Evolutionary conservation across 768 basidiomycete genomes (phyloP).

Genomic region (Hygrocybe coccinea): DNA sequence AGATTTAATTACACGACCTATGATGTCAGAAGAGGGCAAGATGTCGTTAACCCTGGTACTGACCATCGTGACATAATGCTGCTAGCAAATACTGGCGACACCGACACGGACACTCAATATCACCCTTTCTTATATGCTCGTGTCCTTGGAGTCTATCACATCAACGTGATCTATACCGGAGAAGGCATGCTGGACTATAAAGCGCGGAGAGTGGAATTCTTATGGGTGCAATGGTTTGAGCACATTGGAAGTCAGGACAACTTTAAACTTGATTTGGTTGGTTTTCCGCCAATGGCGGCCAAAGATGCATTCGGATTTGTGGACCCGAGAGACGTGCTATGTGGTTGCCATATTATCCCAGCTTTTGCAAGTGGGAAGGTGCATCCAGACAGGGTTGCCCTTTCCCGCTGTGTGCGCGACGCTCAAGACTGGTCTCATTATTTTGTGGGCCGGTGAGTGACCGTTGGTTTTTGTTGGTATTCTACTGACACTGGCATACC

Average conservation of each 20-base stretch:
- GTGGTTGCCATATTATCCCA: constrained; percentile 16
- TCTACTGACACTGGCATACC: background rate
- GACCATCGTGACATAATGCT: constrained; percentile 20
- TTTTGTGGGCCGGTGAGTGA: constrained; percentile 34
- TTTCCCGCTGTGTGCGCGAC: background rate
- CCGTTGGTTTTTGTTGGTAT: background rate
- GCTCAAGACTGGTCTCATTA: constrained; percentile 25
- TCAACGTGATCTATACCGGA: constrained; percentile 10
- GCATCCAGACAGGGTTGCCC: constrained; percentile 10
- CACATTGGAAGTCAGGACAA: background rate
- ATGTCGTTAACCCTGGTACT: constrained; percentile 14
- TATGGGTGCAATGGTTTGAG: constrained; percentile 15
- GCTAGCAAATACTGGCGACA: constrained; percentile 7
- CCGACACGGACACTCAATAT: constrained; percentile 2
- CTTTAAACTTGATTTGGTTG: background rate
- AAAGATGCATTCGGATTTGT: constrained; percentile 19
- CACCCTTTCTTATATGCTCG: constrained; percentile 12
- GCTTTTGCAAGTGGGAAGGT: constrained; percentile 9
- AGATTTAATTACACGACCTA: constrained; percentile 32
- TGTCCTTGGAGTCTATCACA: constrained; percentile 11
- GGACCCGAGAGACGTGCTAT: constrained; percentile 14
- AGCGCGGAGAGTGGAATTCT: constrained; percentile 8
- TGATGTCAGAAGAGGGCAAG: constrained; percentile 21
- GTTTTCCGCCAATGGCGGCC: constrained; percentile 9
- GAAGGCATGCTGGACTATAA: constrained; percentile 5